These are phyloP conservation scores for Sporobolomyces pararoseus DNA, from an alignment of 768 basidiomycete genomes.

Conservation along the genomic window DNA sequence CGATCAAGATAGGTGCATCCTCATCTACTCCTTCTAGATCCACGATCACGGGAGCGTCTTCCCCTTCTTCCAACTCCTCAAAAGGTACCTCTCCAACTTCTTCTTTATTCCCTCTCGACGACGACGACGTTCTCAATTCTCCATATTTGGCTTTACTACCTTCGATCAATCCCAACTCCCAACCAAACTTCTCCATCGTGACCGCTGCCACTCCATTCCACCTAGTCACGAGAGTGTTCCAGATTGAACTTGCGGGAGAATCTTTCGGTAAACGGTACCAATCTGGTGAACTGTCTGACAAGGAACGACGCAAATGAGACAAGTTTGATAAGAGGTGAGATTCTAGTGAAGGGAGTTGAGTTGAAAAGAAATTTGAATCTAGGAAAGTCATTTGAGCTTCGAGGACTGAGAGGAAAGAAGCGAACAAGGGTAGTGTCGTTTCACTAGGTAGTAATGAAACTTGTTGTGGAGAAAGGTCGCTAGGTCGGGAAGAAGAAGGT, in stretches of 20 bases:
- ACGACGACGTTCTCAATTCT: background rate
- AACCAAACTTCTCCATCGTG: conserved; percentile 49
- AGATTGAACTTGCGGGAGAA: conserved; percentile 11
- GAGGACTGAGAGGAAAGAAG: conserved; percentile 28
- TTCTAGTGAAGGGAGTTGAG: conserved; percentile 42
- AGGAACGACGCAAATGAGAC: conserved; percentile 14
- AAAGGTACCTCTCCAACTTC: conserved; percentile 23
- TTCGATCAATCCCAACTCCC: conserved; percentile 47
- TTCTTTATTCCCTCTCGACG: too few relatives aligned
- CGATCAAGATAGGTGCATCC: background rate
- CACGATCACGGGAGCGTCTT: conserved; percentile 46
- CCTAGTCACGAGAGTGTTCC: conserved; percentile 29
- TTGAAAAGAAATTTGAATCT: conserved; percentile 28
- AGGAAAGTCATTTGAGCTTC: conserved; percentile 39
- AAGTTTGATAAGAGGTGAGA: conserved; percentile 37
- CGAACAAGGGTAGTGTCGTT: conserved; percentile 36
- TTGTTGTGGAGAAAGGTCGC: background rate
- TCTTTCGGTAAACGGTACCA: conserved; percentile 5
- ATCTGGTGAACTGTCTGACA: conserved; percentile 28
- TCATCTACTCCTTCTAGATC: conserved; percentile 22
- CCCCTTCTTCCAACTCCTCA: conserved; percentile 56
- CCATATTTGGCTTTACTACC: conserved; percentile 18
- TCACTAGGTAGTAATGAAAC: background rate
- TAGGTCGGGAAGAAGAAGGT: conserved; percentile 8
- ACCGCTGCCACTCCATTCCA: conserved; percentile 36